These are phyloP conservation scores for Cutaneotrichosporon cavernicola DNA, from an alignment of 1,284 basidiomycete species.

Conservation along the genomic window DNA sequence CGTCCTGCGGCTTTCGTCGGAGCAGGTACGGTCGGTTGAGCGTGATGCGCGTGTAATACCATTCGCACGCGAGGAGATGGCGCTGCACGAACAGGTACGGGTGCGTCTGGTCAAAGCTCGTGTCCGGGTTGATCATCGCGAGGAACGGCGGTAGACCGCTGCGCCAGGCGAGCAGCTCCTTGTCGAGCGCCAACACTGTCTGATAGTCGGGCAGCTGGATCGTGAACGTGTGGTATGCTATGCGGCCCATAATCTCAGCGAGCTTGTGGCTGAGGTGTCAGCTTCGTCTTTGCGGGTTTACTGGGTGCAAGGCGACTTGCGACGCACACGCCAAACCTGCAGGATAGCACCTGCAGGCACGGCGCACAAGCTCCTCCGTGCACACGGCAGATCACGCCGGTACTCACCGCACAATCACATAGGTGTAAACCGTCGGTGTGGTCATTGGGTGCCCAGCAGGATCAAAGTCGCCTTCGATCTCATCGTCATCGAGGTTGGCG, in stretches of 20 bases:
- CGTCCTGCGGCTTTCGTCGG: constrained; percentile 50
- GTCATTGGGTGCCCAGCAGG: constrained; percentile 52
- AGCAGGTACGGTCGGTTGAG: constrained; percentile 53
- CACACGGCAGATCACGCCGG: neutral
- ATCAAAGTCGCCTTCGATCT: constrained; percentile 53
- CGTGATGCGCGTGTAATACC: constrained; percentile 52
- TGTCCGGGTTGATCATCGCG: constrained; percentile 47
- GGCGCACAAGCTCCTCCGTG: neutral
- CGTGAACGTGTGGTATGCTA: constrained; percentile 55
- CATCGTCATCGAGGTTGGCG: constrained; percentile 54
- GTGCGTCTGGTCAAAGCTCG: constrained; percentile 43
- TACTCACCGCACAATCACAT: constrained; percentile 50
- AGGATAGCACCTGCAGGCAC: neutral
- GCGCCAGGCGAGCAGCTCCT: constrained; percentile 53
- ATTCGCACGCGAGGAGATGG: constrained; percentile 51
- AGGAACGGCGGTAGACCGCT: constrained; percentile 51
- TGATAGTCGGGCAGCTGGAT: constrained; percentile 54
- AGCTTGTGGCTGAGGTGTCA: constrained; percentile 44
- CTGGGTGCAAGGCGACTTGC: neutral
- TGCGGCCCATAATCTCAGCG: constrained; percentile 54
- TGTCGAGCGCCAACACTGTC: constrained; percentile 53
- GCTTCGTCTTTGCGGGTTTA: neutral
- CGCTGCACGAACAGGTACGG: constrained; percentile 53
- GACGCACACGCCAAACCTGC: neutral
- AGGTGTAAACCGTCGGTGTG: constrained; percentile 53